Percentiles rank a stretch among this genome's conserved stretches.
Conservation (phyloP, 1,284 basidiomycete genomes). For the Pulchroboletus neoregius region DNA sequence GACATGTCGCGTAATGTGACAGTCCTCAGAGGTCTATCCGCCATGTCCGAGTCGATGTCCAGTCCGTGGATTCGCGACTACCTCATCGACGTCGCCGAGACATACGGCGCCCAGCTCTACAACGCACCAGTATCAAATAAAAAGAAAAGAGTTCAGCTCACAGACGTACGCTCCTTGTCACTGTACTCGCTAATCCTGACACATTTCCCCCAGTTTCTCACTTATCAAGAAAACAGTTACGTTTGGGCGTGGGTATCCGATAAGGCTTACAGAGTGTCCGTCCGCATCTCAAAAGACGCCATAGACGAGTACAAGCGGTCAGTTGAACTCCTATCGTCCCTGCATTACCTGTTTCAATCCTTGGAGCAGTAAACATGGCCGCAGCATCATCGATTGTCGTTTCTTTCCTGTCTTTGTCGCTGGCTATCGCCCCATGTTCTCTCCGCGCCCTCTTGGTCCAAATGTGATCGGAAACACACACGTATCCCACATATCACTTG, state of each 20-base stretch:
- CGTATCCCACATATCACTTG: constrained; percentile 42
- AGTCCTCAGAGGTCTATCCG: constrained; percentile 1
- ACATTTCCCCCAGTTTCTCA: constrained; percentile 33
- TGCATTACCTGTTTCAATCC: constrained; percentile 1
- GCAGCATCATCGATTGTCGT: constrained; percentile 32
- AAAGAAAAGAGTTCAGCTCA: constrained; percentile 50
- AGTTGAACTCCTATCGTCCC: constrained; percentile 1
- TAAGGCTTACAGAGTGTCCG: constrained; percentile 36
- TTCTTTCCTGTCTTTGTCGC: constrained; percentile 39
- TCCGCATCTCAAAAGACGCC: constrained; percentile 40
- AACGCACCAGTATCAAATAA: constrained; percentile 33
- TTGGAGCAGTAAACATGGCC: constrained; percentile 6
- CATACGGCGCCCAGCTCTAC: constrained; percentile 42
- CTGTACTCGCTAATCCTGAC: constrained; percentile 11
- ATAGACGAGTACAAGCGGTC: constrained; percentile 34
- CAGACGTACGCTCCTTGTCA: constrained; percentile 39
- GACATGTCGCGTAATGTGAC: constrained; percentile 19
- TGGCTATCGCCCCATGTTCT: constrained; percentile 45
- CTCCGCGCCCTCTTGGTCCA: constrained; percentile 42
- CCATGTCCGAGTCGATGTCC: constrained; percentile 35
- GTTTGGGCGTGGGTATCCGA: constrained; percentile 49
- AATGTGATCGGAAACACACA: constrained; percentile 35
- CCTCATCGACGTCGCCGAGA: constrained; percentile 44
- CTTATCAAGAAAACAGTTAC: constrained; percentile 34
- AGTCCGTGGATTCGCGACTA: constrained; percentile 53